Percentiles rank a stretch among this genome's conserved stretches.
Evolutionary conservation across 805 yeast genomes (phyloP).

Genomic region (Candida palmyrensis): DNA sequence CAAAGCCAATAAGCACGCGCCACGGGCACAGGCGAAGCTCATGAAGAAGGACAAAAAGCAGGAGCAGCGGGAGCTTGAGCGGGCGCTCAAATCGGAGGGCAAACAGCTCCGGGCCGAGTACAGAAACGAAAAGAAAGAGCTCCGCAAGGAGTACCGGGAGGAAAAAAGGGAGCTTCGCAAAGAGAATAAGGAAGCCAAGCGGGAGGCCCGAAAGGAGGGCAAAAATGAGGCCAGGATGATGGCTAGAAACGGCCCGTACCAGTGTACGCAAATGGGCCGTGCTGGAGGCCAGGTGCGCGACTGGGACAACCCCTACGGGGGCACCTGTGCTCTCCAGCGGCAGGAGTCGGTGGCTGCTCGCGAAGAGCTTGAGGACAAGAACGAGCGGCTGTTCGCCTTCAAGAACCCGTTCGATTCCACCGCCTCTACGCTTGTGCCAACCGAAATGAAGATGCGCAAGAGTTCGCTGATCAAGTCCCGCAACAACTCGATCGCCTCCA

Average conservation of each 20-base stretch:
- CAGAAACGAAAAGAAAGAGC: slow-evolving; percentile 3
- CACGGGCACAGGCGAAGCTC: slow-evolving; percentile 4
- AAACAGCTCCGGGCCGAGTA: too few relatives aligned
- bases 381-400: slow-evolving; percentile 6
- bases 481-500: slow-evolving; percentile 15
- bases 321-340: not conserved
- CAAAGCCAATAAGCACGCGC: slow-evolving; percentile 30
- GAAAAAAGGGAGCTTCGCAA: slow-evolving; percentile 5
- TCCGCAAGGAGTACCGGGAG: slow-evolving; percentile 4
- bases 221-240: not conserved
- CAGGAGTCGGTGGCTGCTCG: not conserved
- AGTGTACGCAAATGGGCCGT: not conserved
- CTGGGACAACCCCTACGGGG: slow-evolving; percentile 3
- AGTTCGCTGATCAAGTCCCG: slow-evolving; percentile 1
- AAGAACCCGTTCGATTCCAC: slow-evolving; percentile 14
- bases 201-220: slow-evolving; percentile 4
- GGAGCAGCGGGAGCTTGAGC: slow-evolving; percentile 5
- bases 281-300: not conserved
- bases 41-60: not conserved
- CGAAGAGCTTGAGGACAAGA: not conserved
- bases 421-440: slow-evolving; percentile 7
- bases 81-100: not conserved
- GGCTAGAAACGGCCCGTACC: not conserved
- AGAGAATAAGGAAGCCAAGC: slow-evolving; percentile 8
- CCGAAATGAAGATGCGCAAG: not conserved